These are phyloP conservation scores for Entomophthora muscae DNA, from an alignment of 371 early-diverging fungal species.

Conservation along the genomic window DNA sequence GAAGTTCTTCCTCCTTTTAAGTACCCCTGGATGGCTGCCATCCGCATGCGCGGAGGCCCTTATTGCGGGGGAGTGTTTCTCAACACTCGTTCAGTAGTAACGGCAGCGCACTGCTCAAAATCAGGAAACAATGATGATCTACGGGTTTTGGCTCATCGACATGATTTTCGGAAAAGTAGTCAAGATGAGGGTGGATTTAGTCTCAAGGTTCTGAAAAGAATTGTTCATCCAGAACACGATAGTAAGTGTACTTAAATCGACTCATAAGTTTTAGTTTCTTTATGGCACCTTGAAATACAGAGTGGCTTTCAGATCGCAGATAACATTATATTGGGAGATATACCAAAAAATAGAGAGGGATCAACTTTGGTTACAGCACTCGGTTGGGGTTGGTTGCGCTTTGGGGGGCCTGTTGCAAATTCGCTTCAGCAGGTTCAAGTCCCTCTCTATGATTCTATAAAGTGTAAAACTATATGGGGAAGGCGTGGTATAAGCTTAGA, in stretches of 20 bases:
- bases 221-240: neutral
- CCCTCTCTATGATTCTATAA: neutral
- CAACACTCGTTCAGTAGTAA: neutral
- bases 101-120: conserved; percentile 2
- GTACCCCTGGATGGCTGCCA: conserved; percentile 8
- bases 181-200: neutral
- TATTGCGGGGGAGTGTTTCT: conserved; percentile 4
- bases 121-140: neutral
- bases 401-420: neutral
- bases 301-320: neutral
- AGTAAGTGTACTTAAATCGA: neutral
- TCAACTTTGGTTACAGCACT: neutral
- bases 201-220: neutral
- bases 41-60: neutral
- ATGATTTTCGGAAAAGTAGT: neutral
- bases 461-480: neutral
- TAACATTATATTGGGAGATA: neutral
- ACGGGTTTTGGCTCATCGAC: neutral
- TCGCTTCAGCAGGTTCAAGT: neutral
- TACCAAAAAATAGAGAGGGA: neutral
- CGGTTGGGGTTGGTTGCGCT: conserved; percentile 2
- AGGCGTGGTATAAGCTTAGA: neutral
- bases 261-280: conserved; percentile 1
- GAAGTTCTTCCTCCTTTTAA: neutral
- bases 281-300: neutral